Conservation (phyloP, 2,329 filamentous ascomycete genomes). For the Aspergillus sp. region DNA sequence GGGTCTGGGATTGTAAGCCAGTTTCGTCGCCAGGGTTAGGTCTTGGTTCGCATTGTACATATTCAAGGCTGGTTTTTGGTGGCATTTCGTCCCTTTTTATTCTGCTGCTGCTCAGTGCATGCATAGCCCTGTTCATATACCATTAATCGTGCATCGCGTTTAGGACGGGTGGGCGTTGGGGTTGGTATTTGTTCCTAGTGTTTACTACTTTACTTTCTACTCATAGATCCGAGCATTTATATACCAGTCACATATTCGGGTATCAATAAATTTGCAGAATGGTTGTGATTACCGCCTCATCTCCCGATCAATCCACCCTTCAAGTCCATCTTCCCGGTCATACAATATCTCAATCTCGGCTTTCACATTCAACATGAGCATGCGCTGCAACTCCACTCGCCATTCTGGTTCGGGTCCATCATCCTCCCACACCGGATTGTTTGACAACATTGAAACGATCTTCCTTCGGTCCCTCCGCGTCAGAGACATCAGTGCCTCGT, state of each 20-base stretch:
- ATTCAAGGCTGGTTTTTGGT: neutral
- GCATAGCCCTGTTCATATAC: conserved; percentile 3
- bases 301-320: conserved; percentile 44
- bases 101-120: conserved; percentile 4
- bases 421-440: conserved; percentile 43
- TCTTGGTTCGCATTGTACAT: neutral
- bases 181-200: conserved; percentile 11
- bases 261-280: neutral
- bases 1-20: conserved; percentile 68
- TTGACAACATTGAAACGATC: conserved; percentile 54
- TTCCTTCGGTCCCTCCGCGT: conserved; percentile 56
- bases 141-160: neutral
- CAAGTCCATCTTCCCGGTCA: conserved; percentile 42
- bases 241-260: neutral
- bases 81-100: neutral
- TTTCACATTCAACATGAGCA: conserved; percentile 64
- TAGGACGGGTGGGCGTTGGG: conserved; percentile 20
- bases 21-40: neutral
- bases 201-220: conserved; percentile 1
- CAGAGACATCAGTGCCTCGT: conserved; percentile 45
- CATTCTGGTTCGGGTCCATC: conserved; percentile 46
- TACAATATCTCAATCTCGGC: conserved; percentile 61
- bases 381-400: conserved; percentile 56
- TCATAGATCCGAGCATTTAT: conserved; percentile 1
- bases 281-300: conserved; percentile 23